phyloP scores from a whole-genome alignment of 176 grass and related monocot genomes.

The Triticum timopheevii region DNA sequence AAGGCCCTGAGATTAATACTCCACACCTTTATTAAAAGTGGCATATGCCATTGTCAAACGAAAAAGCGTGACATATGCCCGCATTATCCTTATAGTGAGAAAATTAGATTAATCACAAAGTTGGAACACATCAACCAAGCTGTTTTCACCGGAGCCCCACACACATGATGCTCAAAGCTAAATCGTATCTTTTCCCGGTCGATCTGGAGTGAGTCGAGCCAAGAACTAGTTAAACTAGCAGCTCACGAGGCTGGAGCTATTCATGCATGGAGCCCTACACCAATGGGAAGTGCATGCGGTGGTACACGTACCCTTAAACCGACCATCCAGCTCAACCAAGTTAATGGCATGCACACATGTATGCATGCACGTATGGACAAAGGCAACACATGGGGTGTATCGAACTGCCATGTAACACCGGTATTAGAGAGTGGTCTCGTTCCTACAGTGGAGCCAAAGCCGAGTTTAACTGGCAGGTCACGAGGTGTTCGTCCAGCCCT shows the following conservation, averaged over 20 bases:
- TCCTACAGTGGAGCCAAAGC: not conserved
- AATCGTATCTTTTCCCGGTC: not conserved
- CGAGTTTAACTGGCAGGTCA: not conserved
- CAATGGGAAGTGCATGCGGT: not conserved
- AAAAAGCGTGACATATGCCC: no score
- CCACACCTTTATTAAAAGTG: not conserved
- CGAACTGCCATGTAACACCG: not conserved
- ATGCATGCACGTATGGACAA: not conserved
- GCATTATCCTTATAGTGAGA: no score
- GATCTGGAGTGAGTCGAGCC: not conserved
- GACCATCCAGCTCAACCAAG: not conserved
- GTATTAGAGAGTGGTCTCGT: not conserved
- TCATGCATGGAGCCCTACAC: not conserved
- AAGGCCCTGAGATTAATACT: no score
- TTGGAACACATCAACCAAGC: not conserved
- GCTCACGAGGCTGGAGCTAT: not conserved
- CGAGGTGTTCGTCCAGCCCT: not conserved
- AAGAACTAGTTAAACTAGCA: not conserved
- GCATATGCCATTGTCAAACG: not conserved
- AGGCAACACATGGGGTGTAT: not conserved
- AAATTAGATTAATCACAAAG: no score
- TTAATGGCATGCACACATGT: not conserved
- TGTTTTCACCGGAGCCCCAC: not conserved
- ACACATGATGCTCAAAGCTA: not conserved
- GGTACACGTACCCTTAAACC: not conserved